Conservation (phyloP, 169 alveolate genomes). For the Babesia ovis region DNA sequence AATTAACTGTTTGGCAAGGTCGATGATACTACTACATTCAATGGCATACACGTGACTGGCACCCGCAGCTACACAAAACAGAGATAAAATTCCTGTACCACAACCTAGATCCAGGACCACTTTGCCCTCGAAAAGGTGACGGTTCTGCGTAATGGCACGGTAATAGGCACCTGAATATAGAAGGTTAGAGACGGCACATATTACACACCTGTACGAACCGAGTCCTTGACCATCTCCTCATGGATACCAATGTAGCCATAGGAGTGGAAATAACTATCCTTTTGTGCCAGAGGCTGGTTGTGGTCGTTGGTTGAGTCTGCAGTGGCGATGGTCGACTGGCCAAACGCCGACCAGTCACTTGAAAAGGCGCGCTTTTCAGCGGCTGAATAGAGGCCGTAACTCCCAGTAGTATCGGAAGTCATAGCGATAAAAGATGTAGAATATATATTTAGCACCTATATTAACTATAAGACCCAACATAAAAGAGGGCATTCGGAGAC, state of each 20-base stretch:
- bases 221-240: conserved; percentile 97
- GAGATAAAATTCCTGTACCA: conserved; percentile 97
- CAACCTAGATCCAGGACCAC: conserved; percentile 97
- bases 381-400: conserved; percentile 15
- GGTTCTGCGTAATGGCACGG: conserved; percentile 91
- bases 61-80: conserved; percentile 97
- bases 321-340: background rate
- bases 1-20: conserved; percentile 89
- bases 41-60: conserved; percentile 97
- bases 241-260: conserved; percentile 95
- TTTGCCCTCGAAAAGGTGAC: conserved; percentile 91
- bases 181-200: background rate
- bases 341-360: conserved; percentile 23
- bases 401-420: background rate
- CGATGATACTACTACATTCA: conserved; percentile 94
- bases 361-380: conserved; percentile 16
- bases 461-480: too few relatives aligned
- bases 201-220: conserved; percentile 88
- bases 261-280: conserved; percentile 94
- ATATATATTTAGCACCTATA: too few relatives aligned
- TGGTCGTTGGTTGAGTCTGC: background rate
- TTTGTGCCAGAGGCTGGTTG: conserved; percentile 29
- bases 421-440: background rate
- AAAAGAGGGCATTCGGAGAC: too few relatives aligned
- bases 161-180: conserved; percentile 52